Conservation (phyloP, 2,329 filamentous ascomycete genomes). For the Colletotrichum tropicicola region DNA sequence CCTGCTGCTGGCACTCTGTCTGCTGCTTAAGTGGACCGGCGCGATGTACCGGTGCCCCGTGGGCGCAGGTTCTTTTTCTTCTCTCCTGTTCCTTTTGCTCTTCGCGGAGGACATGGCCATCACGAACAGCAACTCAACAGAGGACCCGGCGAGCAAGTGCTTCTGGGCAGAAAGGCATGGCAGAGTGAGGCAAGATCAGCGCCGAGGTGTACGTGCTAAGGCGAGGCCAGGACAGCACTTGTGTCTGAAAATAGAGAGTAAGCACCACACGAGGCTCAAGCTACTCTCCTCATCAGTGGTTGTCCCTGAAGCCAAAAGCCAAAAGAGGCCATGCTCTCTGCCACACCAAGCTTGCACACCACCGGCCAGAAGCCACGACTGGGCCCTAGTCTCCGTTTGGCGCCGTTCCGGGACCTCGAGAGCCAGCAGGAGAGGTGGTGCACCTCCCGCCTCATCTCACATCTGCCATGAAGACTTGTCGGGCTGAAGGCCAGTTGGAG, state of each 20-base stretch:
- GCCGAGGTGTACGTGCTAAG: background rate
- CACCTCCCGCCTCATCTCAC: background rate
- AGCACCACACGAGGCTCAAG: background rate
- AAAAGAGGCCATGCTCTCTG: slow-evolving; percentile 10
- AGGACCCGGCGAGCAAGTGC: background rate
- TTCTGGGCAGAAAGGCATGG: background rate
- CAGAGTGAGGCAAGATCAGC: slow-evolving; percentile 5
- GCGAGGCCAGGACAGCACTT: background rate
- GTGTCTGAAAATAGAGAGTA: background rate
- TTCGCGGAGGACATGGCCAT: background rate
- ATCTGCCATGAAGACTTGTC: background rate
- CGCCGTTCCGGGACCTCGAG: slow-evolving; percentile 2
- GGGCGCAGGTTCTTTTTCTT: background rate
- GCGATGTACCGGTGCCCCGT: background rate
- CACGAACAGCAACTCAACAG: background rate
- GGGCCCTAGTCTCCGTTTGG: slow-evolving; percentile 15
- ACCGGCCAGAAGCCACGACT: slow-evolving; percentile 14
- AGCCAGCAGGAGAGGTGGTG: background rate
- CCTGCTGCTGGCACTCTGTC: slow-evolving; percentile 5
- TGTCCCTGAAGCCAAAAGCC: slow-evolving; percentile 4
- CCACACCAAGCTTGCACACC: slow-evolving; percentile 16
- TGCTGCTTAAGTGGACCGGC: slow-evolving; percentile 14
- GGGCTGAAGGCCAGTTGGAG: no score
- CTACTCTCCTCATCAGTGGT: no score
- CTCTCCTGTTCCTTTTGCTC: background rate